Conservation (phyloP, 495 filamentous ascomycete genomes). For the Hyphodiscus hymeniophilus region DNA sequence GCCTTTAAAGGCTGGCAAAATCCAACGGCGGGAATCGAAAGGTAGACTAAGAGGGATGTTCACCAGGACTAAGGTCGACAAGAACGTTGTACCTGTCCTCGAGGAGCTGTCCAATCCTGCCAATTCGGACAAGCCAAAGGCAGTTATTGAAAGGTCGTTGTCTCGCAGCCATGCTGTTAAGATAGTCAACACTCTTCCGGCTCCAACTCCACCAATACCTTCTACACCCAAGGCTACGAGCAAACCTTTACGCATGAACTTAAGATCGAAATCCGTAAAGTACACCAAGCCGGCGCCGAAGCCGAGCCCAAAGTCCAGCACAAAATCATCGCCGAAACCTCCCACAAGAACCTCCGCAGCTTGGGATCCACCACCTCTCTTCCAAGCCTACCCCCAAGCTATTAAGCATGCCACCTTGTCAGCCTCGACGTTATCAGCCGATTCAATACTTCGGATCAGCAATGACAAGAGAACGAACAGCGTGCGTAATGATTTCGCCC, state of each 20-base stretch:
- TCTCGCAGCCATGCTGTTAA: slow-evolving; percentile 20
- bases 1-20: slow-evolving; percentile 20
- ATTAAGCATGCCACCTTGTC: slow-evolving; percentile 46
- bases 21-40: slow-evolving; percentile 37
- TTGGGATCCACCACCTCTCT: slow-evolving; percentile 79
- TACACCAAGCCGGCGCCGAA: slow-evolving; percentile 20
- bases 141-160: slow-evolving; percentile 22
- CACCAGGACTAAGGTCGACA: slow-evolving; percentile 19
- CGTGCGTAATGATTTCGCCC: slow-evolving; percentile 33
- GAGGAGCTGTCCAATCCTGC: slow-evolving; percentile 10
- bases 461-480: slow-evolving; percentile 37
- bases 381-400: slow-evolving; percentile 85
- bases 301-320: slow-evolving; percentile 13
- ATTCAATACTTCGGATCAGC: slow-evolving; percentile 55
- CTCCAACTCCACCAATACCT: slow-evolving; percentile 13
- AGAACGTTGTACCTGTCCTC: slow-evolving; percentile 3
- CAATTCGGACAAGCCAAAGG: slow-evolving; percentile 25
- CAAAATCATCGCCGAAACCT: slow-evolving; percentile 9
- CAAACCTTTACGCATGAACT: slow-evolving; percentile 14
- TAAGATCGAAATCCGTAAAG: slow-evolving; percentile 31
- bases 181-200: slow-evolving; percentile 36
- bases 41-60: slow-evolving; percentile 43
- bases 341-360: slow-evolving; percentile 24
- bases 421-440: slow-evolving; percentile 42
- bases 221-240: background rate